Conservation (phyloP, 106 monocot species). For the Narthecium ossifragum region DNA sequence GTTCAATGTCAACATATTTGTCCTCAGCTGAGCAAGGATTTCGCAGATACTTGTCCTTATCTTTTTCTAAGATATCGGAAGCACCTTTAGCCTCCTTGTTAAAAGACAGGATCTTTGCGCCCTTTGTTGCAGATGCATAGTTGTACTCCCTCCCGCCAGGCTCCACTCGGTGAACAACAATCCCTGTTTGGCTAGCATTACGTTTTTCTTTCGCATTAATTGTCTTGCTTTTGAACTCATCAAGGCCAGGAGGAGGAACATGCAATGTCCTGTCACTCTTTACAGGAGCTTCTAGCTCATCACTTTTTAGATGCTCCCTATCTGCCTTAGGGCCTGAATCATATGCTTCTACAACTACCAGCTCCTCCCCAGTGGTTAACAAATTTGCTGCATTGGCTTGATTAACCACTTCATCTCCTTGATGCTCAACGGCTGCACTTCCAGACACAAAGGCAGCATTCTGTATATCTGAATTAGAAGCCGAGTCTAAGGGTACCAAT, state of each 20-base stretch:
- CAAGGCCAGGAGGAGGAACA: slow-evolving; percentile 47
- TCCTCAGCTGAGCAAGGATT: slow-evolving; percentile 91
- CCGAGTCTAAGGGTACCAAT: background rate
- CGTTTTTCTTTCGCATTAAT: slow-evolving; percentile 42
- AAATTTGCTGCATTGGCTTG: slow-evolving; percentile 9
- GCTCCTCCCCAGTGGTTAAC: slow-evolving; percentile 11
- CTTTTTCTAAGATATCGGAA: slow-evolving; percentile 78
- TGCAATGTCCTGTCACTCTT: slow-evolving; percentile 52
- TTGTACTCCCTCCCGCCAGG: slow-evolving; percentile 85
- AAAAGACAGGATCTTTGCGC: slow-evolving; percentile 73
- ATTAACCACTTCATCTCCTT: background rate
- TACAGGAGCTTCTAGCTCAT: slow-evolving; percentile 1
- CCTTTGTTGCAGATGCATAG: slow-evolving; percentile 75
- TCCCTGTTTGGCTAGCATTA: slow-evolving; percentile 25
- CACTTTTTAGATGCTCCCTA: background rate
- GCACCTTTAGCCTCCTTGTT: slow-evolving; percentile 93
- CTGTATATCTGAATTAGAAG: slow-evolving; percentile 1
- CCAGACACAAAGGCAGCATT: background rate
- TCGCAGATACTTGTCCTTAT: slow-evolving; percentile 80
- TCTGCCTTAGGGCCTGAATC: slow-evolving; percentile 14
- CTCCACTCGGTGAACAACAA: slow-evolving; percentile 56
- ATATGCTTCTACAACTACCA: slow-evolving; percentile 2
- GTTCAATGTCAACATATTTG: slow-evolving; percentile 72
- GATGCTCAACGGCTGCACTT: background rate
- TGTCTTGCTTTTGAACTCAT: slow-evolving; percentile 72